Evolutionary conservation across 176 grass and related monocot species (phyloP).

Genomic region (Oryza officinalis): DNA sequence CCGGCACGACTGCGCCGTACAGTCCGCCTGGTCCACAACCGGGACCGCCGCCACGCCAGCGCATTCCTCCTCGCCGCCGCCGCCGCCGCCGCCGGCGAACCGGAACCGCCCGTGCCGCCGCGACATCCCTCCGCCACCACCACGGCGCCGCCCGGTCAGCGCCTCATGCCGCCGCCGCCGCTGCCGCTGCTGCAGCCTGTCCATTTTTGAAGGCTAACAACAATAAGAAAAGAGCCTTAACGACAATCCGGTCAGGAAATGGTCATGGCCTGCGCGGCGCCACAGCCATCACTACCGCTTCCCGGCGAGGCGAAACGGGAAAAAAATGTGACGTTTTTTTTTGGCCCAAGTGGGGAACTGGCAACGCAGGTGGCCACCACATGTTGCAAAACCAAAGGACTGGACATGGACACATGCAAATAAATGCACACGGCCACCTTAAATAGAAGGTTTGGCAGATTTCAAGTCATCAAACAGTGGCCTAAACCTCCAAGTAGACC

Average conservation of each 20-base stretch:
- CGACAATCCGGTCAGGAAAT: not conserved
- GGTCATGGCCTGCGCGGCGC: not conserved
- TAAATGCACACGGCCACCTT: not conserved
- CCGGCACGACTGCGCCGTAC: slow-evolving; percentile 67
- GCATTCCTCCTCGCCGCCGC: not conserved
- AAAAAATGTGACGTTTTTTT: slow-evolving; percentile 9
- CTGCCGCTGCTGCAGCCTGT: slow-evolving; percentile 14
- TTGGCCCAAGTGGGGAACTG: slow-evolving; percentile 16
- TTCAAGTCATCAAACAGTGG: not conserved
- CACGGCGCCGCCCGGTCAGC: not conserved
- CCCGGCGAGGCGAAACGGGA: not conserved
- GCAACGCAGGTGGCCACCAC: slow-evolving; percentile 43
- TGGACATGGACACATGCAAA: slow-evolving; percentile 32
- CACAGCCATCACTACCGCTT: not conserved
- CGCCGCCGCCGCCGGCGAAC: not conserved
- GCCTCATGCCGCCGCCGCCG: slow-evolving; percentile 11
- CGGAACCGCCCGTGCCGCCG: slow-evolving; percentile 34
- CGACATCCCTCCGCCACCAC: slow-evolving; percentile 5
- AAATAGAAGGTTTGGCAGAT: slow-evolving; percentile 34
- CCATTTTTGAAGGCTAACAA: slow-evolving; percentile 17
- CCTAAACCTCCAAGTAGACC: not conserved
- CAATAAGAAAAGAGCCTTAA: not conserved
- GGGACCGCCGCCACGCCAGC: not conserved
- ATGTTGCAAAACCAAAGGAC: slow-evolving; percentile 28
- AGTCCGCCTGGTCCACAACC: slow-evolving; percentile 62